Conservation (phyloP, 352 stramenopile genomes). For the Plasmopara halstedii region DNA sequence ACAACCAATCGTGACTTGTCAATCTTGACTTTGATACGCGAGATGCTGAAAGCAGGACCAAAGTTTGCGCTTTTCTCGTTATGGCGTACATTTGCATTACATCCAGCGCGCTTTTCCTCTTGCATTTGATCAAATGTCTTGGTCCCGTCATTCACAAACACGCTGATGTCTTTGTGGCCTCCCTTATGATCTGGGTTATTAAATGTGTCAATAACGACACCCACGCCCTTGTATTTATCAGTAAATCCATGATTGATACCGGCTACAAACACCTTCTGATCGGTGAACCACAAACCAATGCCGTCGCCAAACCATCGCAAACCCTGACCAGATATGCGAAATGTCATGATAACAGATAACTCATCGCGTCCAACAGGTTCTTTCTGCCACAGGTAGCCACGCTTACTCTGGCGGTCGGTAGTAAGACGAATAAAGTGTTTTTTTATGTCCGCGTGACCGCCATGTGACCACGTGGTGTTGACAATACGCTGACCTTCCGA, state of each 20-base stretch:
- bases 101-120: constrained; percentile 54
- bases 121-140: constrained; percentile 67
- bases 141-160: constrained; percentile 75
- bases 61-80: constrained; percentile 74
- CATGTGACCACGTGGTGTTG: constrained; percentile 70
- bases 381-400: constrained; percentile 72
- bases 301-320: constrained; percentile 83
- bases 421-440: constrained; percentile 85
- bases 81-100: constrained; percentile 72
- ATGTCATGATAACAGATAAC: constrained; percentile 63
- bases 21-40: constrained; percentile 72
- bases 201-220: constrained; percentile 81
- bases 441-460: constrained; percentile 68
- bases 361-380: constrained; percentile 40
- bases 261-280: constrained; percentile 40
- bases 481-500: constrained; percentile 50
- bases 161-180: constrained; percentile 77
- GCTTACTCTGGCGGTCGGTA: constrained; percentile 82
- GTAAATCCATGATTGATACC: constrained; percentile 75
- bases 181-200: constrained; percentile 76
- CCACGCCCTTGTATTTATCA: constrained; percentile 66
- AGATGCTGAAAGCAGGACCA: constrained; percentile 74
- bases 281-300: constrained; percentile 77
- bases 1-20: constrained; percentile 44
- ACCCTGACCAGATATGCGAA: constrained; percentile 75